Percentiles rank a stretch among this genome's conserved stretches.
Conservation (phyloP, 164 flowering plant genomes). For the Piper betle region DNA sequence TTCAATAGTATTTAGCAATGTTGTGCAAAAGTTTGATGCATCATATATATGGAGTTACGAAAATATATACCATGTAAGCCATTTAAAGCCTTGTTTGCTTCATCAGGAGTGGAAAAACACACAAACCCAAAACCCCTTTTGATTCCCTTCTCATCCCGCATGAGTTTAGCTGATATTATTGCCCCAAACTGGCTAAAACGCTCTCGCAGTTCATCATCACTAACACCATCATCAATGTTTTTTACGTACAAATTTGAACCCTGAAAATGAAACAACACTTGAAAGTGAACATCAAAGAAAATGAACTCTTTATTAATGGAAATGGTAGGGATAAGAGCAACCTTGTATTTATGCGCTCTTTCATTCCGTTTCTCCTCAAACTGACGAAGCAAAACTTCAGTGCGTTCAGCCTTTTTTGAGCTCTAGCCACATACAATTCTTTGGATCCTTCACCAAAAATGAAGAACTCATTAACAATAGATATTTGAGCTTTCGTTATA, state of each 20-base stretch:
- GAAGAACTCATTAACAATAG: not conserved
- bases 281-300: not conserved
- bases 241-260: slow-evolving; percentile 77
- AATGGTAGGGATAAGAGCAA: slow-evolving; percentile 4
- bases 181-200: slow-evolving; percentile 68
- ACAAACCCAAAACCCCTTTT: slow-evolving; percentile 91
- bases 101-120: slow-evolving; percentile 71
- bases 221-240: slow-evolving; percentile 62
- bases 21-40: too few relatives aligned
- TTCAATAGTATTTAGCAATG: not conserved
- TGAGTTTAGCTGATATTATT: slow-evolving; percentile 61
- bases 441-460: slow-evolving; percentile 42
- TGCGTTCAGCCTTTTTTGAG: slow-evolving; percentile 77
- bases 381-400: slow-evolving; percentile 43
- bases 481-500: not conserved
- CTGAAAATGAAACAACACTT: slow-evolving; percentile 17
- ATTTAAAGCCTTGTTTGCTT: slow-evolving; percentile 64
- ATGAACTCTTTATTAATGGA: not conserved
- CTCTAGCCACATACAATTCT: slow-evolving; percentile 67
- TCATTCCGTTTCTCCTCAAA: slow-evolving; percentile 71
- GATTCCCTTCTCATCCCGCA: slow-evolving; percentile 68
- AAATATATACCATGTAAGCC: slow-evolving; percentile 47
- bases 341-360: slow-evolving; percentile 51
- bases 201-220: slow-evolving; percentile 48
- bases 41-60: not conserved